These are phyloP conservation scores for Cocos nucifera DNA, from an alignment of 176 grass and related monocot genomes.

Conservation along the genomic window DNA sequence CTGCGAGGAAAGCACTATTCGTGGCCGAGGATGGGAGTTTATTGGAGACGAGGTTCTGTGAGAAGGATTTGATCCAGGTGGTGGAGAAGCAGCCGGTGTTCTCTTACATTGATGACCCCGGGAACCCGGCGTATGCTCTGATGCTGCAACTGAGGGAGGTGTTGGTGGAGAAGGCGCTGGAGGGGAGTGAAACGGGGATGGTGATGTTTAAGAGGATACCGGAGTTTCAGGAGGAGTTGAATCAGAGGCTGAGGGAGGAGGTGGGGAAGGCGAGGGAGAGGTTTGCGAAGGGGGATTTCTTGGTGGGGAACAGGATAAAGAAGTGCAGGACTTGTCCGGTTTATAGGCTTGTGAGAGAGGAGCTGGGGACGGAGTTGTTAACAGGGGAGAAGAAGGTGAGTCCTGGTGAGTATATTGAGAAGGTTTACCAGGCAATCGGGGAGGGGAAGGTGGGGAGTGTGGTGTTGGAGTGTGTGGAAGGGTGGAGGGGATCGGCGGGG, in stretches of 20 bases:
- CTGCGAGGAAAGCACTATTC: constrained; percentile 4
- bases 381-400: constrained; percentile 20
- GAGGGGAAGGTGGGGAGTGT: constrained; percentile 16
- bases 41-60: constrained; percentile 15
- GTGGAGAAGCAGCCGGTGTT: constrained; percentile 15
- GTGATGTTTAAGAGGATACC: constrained; percentile 10
- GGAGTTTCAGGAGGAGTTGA: constrained; percentile 12
- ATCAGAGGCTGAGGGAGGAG: background rate
- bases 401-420: constrained; percentile 24
- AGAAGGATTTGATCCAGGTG: constrained; percentile 15
- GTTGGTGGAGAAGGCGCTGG: constrained; percentile 17
- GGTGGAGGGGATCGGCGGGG: constrained; percentile 7
- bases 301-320: constrained; percentile 4
- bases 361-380: constrained; percentile 15
- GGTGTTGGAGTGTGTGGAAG: constrained; percentile 5
- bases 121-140: constrained; percentile 8
- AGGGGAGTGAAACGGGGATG: constrained; percentile 7
- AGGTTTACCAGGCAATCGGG: constrained; percentile 16
- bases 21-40: constrained; percentile 3
- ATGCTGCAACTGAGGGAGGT: constrained; percentile 16
- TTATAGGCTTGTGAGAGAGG: constrained; percentile 20
- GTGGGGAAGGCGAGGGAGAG: constrained; percentile 4
- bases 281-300: background rate
- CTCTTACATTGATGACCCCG: constrained; percentile 20
- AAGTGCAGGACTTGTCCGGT: constrained; percentile 18